These are phyloP conservation scores for Cyclotella sp. DNA, from an alignment of 108 stramenopile species.

Conservation along the genomic window DNA sequence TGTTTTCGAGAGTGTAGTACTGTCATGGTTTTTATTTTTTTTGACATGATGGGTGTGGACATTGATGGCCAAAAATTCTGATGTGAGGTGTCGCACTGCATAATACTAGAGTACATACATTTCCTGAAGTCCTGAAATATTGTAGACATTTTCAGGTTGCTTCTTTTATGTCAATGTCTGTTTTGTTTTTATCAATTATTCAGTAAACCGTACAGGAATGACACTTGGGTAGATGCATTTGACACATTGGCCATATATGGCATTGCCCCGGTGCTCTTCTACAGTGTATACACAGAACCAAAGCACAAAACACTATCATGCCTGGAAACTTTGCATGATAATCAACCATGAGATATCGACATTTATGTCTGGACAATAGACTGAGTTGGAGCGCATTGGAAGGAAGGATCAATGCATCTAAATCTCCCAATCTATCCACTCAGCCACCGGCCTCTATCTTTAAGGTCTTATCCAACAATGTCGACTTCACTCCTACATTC, in stretches of 20 bases:
- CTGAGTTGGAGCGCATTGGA: constrained; percentile 4
- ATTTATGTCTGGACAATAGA: not conserved
- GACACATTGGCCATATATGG: constrained; percentile 51
- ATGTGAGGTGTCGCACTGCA: too few species aligned
- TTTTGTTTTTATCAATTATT: too few species aligned
- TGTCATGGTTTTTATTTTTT: too few species aligned
- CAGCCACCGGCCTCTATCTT: constrained; percentile 13
- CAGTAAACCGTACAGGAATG: constrained; percentile 25
- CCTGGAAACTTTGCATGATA: not conserved
- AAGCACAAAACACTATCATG: constrained; percentile 11
- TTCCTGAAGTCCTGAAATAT: too few species aligned
- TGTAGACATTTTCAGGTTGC: too few species aligned
- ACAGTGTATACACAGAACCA: constrained; percentile 41
- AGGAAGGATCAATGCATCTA: not conserved
- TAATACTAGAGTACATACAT: too few species aligned
- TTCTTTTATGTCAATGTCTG: too few species aligned
- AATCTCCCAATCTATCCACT: not conserved
- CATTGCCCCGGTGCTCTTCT: constrained; percentile 38
- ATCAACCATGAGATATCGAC: not conserved
- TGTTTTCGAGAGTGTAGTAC: too few species aligned
- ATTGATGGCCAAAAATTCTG: too few species aligned
- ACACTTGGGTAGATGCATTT: constrained; percentile 59
- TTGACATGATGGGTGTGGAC: too few species aligned
- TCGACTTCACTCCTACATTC: constrained; percentile 48
- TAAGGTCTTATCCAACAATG: not conserved